phyloP scores from a whole-genome alignment of 225 moss, liverwort and hornwort genomes.

The Antitrichia curtipendula region DNA sequence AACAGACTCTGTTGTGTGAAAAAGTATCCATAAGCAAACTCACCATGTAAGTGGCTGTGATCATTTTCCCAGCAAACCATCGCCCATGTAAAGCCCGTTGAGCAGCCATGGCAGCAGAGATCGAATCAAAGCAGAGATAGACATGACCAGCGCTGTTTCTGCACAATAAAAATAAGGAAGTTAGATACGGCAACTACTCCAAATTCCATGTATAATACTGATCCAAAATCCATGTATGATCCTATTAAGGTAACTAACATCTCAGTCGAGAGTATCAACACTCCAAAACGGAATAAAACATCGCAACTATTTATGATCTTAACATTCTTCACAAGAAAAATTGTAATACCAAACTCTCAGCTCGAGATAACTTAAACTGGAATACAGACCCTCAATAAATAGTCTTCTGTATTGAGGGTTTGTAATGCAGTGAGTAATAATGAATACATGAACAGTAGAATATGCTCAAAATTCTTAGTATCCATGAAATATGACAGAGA shows the following conservation, averaged over 20 bases:
- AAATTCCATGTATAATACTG: neutral
- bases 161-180: neutral
- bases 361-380: neutral
- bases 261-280: neutral
- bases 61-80: slow-evolving; percentile 99
- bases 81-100: slow-evolving; percentile 91
- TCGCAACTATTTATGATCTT: neutral
- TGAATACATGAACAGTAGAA: neutral
- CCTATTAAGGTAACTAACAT: neutral
- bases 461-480: neutral
- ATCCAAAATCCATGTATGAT: too few relatives aligned
- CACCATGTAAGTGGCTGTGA: slow-evolving; percentile 95
- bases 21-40: neutral
- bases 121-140: slow-evolving; percentile 79
- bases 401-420: neutral
- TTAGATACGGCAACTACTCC: slow-evolving; percentile 2
- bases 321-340: neutral
- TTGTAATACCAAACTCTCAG: neutral
- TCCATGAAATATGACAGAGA: neutral
- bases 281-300: neutral
- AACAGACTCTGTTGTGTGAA: neutral
- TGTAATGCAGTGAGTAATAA: neutral
- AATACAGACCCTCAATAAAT: neutral
- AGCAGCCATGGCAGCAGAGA: slow-evolving; percentile 66
- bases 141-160: slow-evolving; percentile 99